Evolutionary conservation across 2,329 filamentous ascomycete species (phyloP), one percentile per base, ranked within the genome.

Genomic region (Thielaviopsis musarum): DNA sequence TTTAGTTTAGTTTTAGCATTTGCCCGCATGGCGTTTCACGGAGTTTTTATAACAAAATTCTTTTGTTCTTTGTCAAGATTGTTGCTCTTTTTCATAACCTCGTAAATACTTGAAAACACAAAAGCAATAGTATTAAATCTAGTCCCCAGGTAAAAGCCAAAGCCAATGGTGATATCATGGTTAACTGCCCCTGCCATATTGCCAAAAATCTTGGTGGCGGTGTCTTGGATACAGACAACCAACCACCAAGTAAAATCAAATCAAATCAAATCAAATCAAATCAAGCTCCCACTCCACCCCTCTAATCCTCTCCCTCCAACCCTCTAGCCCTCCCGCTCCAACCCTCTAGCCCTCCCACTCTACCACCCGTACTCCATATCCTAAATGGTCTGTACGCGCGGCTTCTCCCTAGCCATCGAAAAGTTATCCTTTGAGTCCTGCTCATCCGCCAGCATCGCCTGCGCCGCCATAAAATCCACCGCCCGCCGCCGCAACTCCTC

Each of bases 401-500:
- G 57, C 48, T 56, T 60, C 17, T 57, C 59, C 28, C 30, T 59
- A 4, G 57, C n/a, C 22, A 56, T 26, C 26, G 34, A 19, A 1
- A 53, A 52, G 2, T 22, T 48, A 1, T 53, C 52, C n/a, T 58
- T 51, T 9, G 22, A 12, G 3, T 26, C 45, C n/a, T 54, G 48
- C 49, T 34, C 9, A 21, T 54, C 55, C 51, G 38, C n/a, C 54
- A 12, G 9, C 48, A 21, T 22, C 22, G 26, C 41, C 41, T 45
- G 22, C 15, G 52, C 55, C 5, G 67, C 66, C 26, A 79, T 62
- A 49, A 70, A 70, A 21, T 69, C 69, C 21, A 74, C 67, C 2
- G 77, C 77, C 62, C 77, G 74, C 49, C 69, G 69, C 51, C 78
- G 72, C 63, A 67, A 74, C 58, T 65, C 62, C 66, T 81, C 79